phyloP scores from a whole-genome alignment of 441 rosid genomes.

The Pelargonium cotyledonis region DNA sequence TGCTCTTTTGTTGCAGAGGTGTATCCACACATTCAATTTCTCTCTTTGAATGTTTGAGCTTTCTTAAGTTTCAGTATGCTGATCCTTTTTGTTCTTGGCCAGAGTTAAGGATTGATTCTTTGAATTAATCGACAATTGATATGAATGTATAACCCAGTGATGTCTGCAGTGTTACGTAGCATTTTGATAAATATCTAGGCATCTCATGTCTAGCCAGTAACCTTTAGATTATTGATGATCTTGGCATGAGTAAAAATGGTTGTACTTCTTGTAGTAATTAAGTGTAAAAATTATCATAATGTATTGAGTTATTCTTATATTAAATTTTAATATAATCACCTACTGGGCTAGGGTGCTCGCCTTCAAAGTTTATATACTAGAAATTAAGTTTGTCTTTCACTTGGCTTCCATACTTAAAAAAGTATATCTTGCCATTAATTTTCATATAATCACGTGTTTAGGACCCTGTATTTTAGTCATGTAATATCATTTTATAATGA shows the following conservation, averaged over 20 bases:
- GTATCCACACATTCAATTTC: constrained; percentile 4
- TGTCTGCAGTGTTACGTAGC: background rate
- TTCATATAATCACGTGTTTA: background rate
- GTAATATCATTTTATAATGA: background rate
- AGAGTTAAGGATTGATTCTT: background rate
- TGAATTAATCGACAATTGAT: background rate
- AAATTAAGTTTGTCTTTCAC: no score
- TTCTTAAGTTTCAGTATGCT: background rate
- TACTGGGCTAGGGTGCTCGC: background rate
- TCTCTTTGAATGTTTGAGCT: constrained; percentile 14
- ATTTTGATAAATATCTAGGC: constrained; percentile 1
- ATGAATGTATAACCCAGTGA: background rate
- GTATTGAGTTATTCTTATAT: background rate
- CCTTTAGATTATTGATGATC: background rate
- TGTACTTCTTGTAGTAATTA: background rate
- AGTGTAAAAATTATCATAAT: background rate
- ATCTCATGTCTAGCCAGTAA: background rate
- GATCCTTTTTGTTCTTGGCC: background rate
- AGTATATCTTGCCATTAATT: background rate
- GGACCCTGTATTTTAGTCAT: background rate
- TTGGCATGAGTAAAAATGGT: background rate
- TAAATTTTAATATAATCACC: background rate
- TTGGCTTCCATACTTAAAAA: background rate
- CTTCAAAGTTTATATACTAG: background rate
- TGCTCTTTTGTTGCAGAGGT: constrained; percentile 89